These are phyloP conservation scores for Plantago elongata DNA, from an alignment of 257 asterid genomes.

Conservation along the genomic window DNA sequence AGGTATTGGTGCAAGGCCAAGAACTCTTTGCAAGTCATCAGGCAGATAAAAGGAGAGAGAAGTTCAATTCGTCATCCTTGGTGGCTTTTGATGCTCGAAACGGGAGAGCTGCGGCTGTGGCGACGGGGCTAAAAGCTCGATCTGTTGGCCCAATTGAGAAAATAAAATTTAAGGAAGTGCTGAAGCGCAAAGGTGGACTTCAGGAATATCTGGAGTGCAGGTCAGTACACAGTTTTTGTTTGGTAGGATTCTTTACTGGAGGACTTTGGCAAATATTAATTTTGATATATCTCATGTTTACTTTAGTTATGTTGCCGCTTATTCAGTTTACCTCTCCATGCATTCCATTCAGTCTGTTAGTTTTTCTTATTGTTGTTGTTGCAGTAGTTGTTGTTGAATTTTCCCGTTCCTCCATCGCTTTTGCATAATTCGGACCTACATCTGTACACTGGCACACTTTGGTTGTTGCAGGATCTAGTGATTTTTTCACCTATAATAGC, in stretches of 20 bases:
- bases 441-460: no score
- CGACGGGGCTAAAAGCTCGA: constrained; percentile 84
- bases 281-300: no score
- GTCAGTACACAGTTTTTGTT: constrained; percentile 37
- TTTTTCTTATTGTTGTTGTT: no score
- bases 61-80: constrained; percentile 30
- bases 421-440: no score
- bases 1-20: constrained; percentile 62
- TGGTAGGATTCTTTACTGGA: constrained; percentile 10
- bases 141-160: constrained; percentile 83
- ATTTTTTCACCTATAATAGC: no score
- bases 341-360: no score
- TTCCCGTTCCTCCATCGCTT: no score
- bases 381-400: no score
- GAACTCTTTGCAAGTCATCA: constrained; percentile 55
- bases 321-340: no score
- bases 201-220: constrained; percentile 95
- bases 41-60: constrained; percentile 54
- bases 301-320: no score
- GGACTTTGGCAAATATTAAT: no score
- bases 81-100: constrained; percentile 46
- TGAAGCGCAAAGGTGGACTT: constrained; percentile 93
- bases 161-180: constrained; percentile 78
- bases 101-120: constrained; percentile 78
- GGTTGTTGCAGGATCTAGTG: no score